These are phyloP conservation scores for Torulaspora delbrueckii DNA, from an alignment of 805 yeast species.

Conservation along the genomic window DNA sequence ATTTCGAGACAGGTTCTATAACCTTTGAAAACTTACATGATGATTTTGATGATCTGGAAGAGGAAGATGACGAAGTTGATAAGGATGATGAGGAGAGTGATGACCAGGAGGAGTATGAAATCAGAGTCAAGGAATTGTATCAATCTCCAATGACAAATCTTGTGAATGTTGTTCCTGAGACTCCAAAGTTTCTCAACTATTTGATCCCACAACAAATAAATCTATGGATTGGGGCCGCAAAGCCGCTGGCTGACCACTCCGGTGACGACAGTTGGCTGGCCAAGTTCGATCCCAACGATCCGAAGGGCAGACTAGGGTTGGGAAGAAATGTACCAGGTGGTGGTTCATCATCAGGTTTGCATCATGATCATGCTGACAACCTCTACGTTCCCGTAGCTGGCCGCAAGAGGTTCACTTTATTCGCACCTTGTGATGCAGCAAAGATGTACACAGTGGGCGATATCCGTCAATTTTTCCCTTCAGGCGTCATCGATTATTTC, in stretches of 20 bases:
- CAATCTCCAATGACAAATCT: constrained; percentile 59
- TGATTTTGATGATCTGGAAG: constrained; percentile 28
- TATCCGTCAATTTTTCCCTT: constrained; percentile 46
- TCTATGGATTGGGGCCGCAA: constrained; percentile 60
- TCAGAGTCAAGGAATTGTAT: constrained; percentile 46
- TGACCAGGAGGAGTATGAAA: constrained; percentile 35
- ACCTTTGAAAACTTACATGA: constrained; percentile 24
- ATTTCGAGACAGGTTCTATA: constrained; percentile 18
- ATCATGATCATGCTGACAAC: constrained; percentile 79
- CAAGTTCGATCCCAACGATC: constrained; percentile 20
- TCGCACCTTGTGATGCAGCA: constrained; percentile 56
- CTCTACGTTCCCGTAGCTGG: constrained; percentile 60
- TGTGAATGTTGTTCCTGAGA: constrained; percentile 36
- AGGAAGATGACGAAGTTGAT: constrained; percentile 21
- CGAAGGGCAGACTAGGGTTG: constrained; percentile 36
- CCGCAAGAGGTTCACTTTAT: constrained; percentile 59
- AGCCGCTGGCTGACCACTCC: constrained; percentile 12
- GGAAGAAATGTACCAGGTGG: constrained; percentile 55
- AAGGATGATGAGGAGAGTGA: constrained; percentile 15
- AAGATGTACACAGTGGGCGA: constrained; percentile 62
- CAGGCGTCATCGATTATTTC: constrained; percentile 64
- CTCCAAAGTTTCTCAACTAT: constrained; percentile 39
- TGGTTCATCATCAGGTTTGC: constrained; percentile 67
- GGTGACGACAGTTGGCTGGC: constrained; percentile 12
- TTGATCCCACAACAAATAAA: constrained; percentile 67